Evolutionary conservation across 2,329 filamentous ascomycete genomes (phyloP).

Genomic region (Cercospora sp.): DNA sequence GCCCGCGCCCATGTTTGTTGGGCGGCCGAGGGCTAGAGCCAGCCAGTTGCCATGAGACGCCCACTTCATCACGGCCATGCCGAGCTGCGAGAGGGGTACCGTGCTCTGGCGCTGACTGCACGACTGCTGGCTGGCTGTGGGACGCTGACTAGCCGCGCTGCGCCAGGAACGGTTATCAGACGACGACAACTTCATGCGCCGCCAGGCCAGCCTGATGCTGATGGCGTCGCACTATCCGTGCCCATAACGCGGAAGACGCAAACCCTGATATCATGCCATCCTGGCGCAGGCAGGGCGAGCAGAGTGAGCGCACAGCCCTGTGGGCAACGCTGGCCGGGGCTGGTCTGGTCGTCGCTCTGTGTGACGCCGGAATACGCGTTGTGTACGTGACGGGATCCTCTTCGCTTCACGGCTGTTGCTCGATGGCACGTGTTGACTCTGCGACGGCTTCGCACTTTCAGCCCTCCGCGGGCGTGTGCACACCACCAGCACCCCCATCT

Average conservation of each 20-base stretch:
- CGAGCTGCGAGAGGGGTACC: not conserved
- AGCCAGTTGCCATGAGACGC: not conserved
- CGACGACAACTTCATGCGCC: not conserved
- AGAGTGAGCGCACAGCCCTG: not conserved
- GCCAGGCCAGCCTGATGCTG: not conserved
- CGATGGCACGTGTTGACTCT: conserved; percentile 2
- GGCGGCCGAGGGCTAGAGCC: not conserved
- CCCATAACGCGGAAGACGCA: not conserved
- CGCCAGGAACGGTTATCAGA: conserved; percentile 5
- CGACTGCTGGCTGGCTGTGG: not conserved
- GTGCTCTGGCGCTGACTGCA: not conserved
- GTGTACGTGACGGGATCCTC: conserved; percentile 6
- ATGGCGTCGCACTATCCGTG: conserved; percentile 5
- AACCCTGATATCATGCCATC: not conserved
- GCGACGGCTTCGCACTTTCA: not conserved
- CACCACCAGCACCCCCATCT: not conserved
- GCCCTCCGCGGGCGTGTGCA: not conserved
- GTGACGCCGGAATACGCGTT: conserved; percentile 9
- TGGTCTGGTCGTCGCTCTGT: not conserved
- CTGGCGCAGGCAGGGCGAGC: not conserved
- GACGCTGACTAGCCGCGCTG: conserved; percentile 2
- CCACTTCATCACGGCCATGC: not conserved
- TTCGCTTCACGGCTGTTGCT: conserved; percentile 14
- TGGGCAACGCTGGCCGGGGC: not conserved
- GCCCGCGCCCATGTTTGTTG: not conserved